Conservation (phyloP, 2,329 filamentous ascomycete species). For the Fusarium proliferatum region DNA sequence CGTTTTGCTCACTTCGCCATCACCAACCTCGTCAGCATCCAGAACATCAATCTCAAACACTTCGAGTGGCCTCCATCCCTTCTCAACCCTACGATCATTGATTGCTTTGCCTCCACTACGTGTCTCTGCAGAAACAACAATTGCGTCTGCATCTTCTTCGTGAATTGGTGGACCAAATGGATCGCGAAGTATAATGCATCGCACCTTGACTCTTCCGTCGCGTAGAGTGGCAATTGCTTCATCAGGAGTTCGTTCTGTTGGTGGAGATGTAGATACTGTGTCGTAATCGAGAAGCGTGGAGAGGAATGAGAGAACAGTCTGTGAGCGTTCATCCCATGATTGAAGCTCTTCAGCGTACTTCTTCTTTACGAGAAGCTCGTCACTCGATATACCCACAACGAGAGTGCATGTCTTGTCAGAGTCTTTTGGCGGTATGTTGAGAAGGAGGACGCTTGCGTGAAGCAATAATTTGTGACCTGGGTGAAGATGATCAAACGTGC, state of each 20-base stretch:
- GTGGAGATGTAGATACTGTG: constrained; percentile 41
- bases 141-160: constrained; percentile 78
- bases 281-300: constrained; percentile 66
- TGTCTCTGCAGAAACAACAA: constrained; percentile 92
- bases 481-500: constrained; percentile 97
- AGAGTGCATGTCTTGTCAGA: constrained; percentile 64
- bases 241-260: constrained; percentile 30
- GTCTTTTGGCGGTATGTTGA: constrained; percentile 61
- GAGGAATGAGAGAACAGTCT: constrained; percentile 78
- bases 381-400: constrained; percentile 88
- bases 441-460: constrained; percentile 82
- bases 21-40: constrained; percentile 60
- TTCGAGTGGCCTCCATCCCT: constrained; percentile 79
- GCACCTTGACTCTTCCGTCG: constrained; percentile 70
- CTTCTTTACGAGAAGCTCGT: constrained; percentile 87
- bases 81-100: constrained; percentile 81
- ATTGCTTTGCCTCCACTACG: constrained; percentile 84
- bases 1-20: constrained; percentile 54
- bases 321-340: constrained; percentile 80
- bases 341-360: constrained; percentile 86
- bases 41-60: constrained; percentile 93
- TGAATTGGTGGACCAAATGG: constrained; percentile 91
- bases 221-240: constrained; percentile 64
- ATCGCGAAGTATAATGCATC: constrained; percentile 87
- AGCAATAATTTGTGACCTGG: constrained; percentile 96